These are phyloP conservation scores for Echinosophora koreensis DNA, from an alignment of 306 rosid genomes.

Conservation along the genomic window DNA sequence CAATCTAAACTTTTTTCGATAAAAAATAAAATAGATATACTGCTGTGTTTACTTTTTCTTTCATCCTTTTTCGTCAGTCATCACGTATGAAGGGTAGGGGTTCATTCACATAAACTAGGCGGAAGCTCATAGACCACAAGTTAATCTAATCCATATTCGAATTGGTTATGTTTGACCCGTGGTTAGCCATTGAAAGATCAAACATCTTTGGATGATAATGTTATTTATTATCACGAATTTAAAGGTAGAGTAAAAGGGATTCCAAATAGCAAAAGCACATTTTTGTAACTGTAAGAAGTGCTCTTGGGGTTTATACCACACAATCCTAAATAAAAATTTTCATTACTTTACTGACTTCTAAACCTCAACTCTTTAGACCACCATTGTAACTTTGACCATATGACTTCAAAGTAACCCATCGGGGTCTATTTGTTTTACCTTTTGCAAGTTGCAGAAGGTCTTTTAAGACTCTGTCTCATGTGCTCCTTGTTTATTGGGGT, in stretches of 20 bases:
- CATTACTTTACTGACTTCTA: neutral
- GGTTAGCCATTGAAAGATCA: slow-evolving; percentile 33
- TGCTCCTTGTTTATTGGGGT: too few species aligned
- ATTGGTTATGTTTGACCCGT: slow-evolving; percentile 23
- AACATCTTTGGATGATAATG: slow-evolving; percentile 43
- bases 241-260: slow-evolving; percentile 46
- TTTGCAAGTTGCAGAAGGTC: too few species aligned
- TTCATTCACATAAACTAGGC: slow-evolving; percentile 47
- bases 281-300: slow-evolving; percentile 34
- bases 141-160: slow-evolving; percentile 47
- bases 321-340: slow-evolving; percentile 26
- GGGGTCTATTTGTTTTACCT: too few species aligned
- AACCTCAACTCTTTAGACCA: slow-evolving; percentile 46
- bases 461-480: too few species aligned
- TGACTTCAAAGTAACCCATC: neutral
- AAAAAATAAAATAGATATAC: too few species aligned
- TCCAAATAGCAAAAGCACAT: slow-evolving; percentile 49
- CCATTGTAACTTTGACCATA: slow-evolving; percentile 38
- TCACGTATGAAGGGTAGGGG: slow-evolving; percentile 35
- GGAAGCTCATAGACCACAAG: slow-evolving; percentile 44
- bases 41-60: neutral
- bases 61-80: slow-evolving; percentile 31
- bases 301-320: slow-evolving; percentile 37
- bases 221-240: slow-evolving; percentile 33
- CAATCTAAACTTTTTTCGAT: too few species aligned